Percentiles rank a stretch among this genome's conserved stretches.
These are phyloP conservation scores for Monosporascus sp. DNA, from an alignment of 2,329 filamentous ascomycete genomes.

Conservation along the genomic window DNA sequence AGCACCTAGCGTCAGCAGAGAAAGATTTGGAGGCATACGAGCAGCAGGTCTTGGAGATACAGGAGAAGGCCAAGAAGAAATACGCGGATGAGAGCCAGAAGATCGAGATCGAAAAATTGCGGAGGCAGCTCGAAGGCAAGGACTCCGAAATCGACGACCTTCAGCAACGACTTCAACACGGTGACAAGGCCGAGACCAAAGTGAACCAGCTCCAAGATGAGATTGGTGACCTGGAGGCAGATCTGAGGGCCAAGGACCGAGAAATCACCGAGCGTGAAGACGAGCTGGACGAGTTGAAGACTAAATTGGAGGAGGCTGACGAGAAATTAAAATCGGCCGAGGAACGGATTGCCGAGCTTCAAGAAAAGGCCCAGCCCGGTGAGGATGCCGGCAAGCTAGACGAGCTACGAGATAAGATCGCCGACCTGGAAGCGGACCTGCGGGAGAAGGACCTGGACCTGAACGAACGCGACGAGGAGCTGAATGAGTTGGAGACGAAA, in stretches of 20 bases:
- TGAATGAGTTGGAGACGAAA: conserved; percentile 46
- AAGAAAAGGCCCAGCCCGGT: conserved; percentile 34
- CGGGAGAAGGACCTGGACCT: conserved; percentile 54
- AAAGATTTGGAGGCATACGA: conserved; percentile 80
- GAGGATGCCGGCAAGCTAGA: conserved; percentile 34
- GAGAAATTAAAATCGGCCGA: conserved; percentile 32
- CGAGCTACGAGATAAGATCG: conserved; percentile 40
- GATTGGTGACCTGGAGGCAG: conserved; percentile 69
- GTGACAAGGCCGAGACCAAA: conserved; percentile 51
- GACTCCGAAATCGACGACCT: conserved; percentile 58
- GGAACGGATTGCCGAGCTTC: conserved; percentile 14
- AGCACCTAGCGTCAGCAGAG: conserved; percentile 75
- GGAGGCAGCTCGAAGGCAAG: conserved; percentile 49
- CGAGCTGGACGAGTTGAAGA: conserved; percentile 62
- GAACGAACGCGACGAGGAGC: conserved; percentile 45
- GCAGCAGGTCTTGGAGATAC: conserved; percentile 74
- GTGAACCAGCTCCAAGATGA: conserved; percentile 66
- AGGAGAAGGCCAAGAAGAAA: conserved; percentile 73
- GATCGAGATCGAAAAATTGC: conserved; percentile 53
- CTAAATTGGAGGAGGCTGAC: conserved; percentile 41
- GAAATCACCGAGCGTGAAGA: conserved; percentile 69
- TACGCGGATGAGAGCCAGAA: conserved; percentile 67
- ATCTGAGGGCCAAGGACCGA: conserved; percentile 70
- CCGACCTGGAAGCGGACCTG: conserved; percentile 50
- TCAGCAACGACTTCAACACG: conserved; percentile 51